Conservation (phyloP, 768 basidiomycete species). For the Tricholoma sp. region DNA sequence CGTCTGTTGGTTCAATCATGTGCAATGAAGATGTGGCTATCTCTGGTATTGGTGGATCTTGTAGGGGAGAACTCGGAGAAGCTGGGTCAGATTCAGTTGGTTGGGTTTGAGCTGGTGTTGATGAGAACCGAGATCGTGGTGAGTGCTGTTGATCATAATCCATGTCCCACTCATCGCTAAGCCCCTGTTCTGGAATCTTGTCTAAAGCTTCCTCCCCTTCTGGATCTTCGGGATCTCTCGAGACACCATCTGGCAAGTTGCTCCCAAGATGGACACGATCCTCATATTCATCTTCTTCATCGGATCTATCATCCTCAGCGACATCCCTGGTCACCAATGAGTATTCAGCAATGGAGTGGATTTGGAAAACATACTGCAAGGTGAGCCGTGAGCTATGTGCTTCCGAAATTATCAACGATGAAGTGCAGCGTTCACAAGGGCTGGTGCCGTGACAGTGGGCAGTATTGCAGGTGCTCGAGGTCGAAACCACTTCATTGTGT, state of each 20-base stretch:
- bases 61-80: background rate
- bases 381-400: background rate
- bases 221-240: background rate
- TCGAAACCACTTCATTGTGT: too few species aligned
- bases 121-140: background rate
- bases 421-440: too few species aligned
- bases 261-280: background rate
- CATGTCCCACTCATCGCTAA: background rate
- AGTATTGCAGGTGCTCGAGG: too few species aligned
- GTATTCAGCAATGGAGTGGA: background rate
- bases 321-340: background rate
- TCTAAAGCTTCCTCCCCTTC: background rate
- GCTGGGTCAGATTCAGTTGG: background rate
- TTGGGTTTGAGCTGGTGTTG: background rate
- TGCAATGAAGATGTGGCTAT: background rate
- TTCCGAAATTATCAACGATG: background rate
- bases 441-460: too few species aligned
- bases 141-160: background rate
- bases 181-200: background rate
- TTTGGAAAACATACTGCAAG: background rate
- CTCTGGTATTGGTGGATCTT: background rate
- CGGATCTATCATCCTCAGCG: background rate
- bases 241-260: background rate
- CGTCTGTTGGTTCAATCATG: background rate
- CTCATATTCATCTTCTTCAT: background rate